Base-by-base conservation (phyloP, 148 eudicot species). In the Salicornia ramosissima region DNA sequence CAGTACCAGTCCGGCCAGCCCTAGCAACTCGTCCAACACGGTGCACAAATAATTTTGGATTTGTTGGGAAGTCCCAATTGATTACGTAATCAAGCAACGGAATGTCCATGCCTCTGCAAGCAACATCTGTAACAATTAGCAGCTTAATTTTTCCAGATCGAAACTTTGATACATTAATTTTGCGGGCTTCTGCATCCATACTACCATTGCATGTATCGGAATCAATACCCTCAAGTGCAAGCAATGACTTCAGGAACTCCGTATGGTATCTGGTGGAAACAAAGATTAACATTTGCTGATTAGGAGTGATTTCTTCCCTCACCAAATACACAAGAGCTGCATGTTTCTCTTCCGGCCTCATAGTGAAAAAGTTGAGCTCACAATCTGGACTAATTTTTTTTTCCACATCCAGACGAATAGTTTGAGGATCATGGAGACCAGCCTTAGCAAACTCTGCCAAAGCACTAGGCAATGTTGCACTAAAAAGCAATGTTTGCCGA, bases 361-460 rank as follows among this genome's bases (percentile, higher is more conserved):
- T 49, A 62, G 91, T 91, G 78, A 90, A 88, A 78, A 94, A 91
- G 12, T 72, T 49, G 72, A 87, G 84, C 77, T 81, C 87, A 81
- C 91, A 81, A 58, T 91, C 99, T 6, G 97, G 84, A 79, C 93
- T 87, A 60, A 94, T 90, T 74, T 74, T 89, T 25, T 80, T 83
- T 74, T 94, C 99, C 75, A 94, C 82, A 82, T 94, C 99, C 49
- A 94, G 86, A 54, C 99, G 85, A 49, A 94, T 86, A 58, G 87
- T 81, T 65, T 87, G 87, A 25, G 99, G 93, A 30, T 94, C 99
- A 29, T 91, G 85, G 71, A 94, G 80, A 73, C 97, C 99, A 52
- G 99, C 99, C 80, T 87, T 91, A n/a, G 93, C 99, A 86, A 94
- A 91, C 67, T 94, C 97, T 8, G 91, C 93, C 62, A 94, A 87